A percentile compares a stretch with the other conserved stretches of the same genome.
Evolutionary conservation across 2,329 filamentous ascomycete genomes (phyloP).

Genomic region (Talaromyces sp.): DNA sequence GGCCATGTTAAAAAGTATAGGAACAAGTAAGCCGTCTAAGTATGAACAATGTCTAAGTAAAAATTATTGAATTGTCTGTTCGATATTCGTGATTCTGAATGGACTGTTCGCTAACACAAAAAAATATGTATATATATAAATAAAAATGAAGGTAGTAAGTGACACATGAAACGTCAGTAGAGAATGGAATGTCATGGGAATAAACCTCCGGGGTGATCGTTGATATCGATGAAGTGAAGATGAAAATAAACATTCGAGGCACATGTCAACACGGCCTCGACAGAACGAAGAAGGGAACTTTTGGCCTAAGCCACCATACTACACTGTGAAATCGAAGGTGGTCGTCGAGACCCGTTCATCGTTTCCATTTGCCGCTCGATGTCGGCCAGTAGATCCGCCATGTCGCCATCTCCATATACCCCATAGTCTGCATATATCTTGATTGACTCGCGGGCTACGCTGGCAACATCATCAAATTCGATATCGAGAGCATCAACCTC

Average conservation of each 20-base stretch:
- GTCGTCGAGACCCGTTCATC: conserved; percentile 31
- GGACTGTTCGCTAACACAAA: not conserved
- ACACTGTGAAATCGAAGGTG: conserved; percentile 9
- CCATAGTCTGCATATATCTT: conserved; percentile 59
- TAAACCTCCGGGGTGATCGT: not conserved
- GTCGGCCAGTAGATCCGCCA: conserved; percentile 63
- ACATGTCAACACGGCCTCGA: not conserved
- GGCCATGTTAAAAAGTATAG: not conserved
- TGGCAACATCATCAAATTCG: not conserved
- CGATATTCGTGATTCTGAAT: not conserved
- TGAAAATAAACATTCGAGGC: not conserved
- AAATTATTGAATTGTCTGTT: not conserved
- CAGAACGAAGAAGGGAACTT: not conserved
- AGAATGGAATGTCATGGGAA: not conserved
- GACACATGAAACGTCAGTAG: not conserved
- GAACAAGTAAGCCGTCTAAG: not conserved
- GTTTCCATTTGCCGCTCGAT: conserved; percentile 59
- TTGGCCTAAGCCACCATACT: not conserved
- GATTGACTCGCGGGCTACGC: conserved; percentile 53
- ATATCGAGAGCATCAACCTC: conserved; percentile 2
- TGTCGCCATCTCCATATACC: conserved; percentile 63
- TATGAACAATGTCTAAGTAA: not conserved
- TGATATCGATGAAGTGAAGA: not conserved
- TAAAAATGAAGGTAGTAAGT: not conserved
- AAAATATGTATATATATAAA: too few species aligned